Evolutionary conservation across 2,329 filamentous ascomycete genomes (phyloP), one percentile per base, ranked within the genome.

Genomic region (Xylariaceae sp.): DNA sequence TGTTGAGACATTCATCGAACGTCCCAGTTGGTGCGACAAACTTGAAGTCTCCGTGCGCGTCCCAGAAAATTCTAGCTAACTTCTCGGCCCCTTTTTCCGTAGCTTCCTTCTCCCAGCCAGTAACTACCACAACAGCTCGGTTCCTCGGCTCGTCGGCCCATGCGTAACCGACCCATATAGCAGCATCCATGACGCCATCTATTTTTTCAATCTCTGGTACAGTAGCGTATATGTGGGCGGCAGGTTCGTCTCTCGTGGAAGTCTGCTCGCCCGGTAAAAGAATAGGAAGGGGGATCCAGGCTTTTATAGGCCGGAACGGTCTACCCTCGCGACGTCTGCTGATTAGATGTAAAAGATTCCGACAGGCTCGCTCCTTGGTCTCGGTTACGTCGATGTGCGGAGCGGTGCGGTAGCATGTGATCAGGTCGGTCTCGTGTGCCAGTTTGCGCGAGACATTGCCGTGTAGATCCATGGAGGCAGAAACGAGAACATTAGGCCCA

Each of bases 131-230:
- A 2, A 61, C 70, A 0, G 74, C 75, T 6, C 71, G 66, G 46
- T 77, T 76, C 17, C 75, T 66, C 19, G 72, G 73, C 55, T 76
- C 75, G 47, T 79, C 75, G 0, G 75, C 75, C 75, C 75, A 78
- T 1, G 75, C 70, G 50, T 79, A 79, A 2, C 75, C 75, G 0
- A 78, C 75, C 75, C 75, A 79, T 22, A 78, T 67, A 0, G 73
- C 73, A 0, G 74, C 75, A 53, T 79, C 75, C 11, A 77, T 59
- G 1, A 78, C 62, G 0, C 68, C 70, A 0, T 65, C 53, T 7
- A 50, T 47, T 0, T 62, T 61, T 55, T 73, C 73, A 0, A 76
- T 67, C 1, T 53, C 57, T 1, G 73, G 66, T 1, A 79, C 67
- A 0, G 71, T 66, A 2, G 63, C 70, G 49, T 79, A 79, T 0